Conservation (phyloP, 1,284 basidiomycete genomes). For the Puccinia triticina region DNA sequence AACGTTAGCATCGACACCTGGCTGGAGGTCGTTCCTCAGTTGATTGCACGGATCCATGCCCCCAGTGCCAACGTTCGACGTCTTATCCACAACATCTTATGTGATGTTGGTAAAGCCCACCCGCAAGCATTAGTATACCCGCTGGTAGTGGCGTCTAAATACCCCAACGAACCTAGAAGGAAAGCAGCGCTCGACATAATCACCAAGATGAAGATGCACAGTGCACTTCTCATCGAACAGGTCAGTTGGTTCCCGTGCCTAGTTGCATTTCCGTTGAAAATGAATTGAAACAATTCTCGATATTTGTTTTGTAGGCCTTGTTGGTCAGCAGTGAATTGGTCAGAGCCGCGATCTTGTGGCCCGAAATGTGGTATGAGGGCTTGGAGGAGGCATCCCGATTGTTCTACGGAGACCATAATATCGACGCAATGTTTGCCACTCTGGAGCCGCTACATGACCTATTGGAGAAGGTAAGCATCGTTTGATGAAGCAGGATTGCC, state of each 20-base stretch:
- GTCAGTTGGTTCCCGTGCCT: slow-evolving; percentile 60
- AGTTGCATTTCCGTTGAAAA: not conserved
- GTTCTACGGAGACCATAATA: slow-evolving; percentile 97
- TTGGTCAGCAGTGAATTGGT: slow-evolving; percentile 94
- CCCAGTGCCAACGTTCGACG: slow-evolving; percentile 83
- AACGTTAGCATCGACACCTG: slow-evolving; percentile 95
- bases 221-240: slow-evolving; percentile 84
- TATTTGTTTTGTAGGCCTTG: slow-evolving; percentile 70
- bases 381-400: slow-evolving; percentile 95
- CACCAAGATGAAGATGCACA: slow-evolving; percentile 92
- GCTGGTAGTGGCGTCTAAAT: slow-evolving; percentile 96
- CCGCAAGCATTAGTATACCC: slow-evolving; percentile 98
- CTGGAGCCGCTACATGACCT: slow-evolving; percentile 92
- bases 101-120: slow-evolving; percentile 91
- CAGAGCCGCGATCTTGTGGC: slow-evolving; percentile 97
- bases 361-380: slow-evolving; percentile 98
- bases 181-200: slow-evolving; percentile 86
- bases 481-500: too few relatives aligned
- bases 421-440: slow-evolving; percentile 96
- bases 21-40: slow-evolving; percentile 98
- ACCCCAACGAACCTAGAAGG: slow-evolving; percentile 79
- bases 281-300: not conserved
- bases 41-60: slow-evolving; percentile 97
- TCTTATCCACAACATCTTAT: slow-evolving; percentile 86
- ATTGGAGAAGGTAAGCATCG: slow-evolving; percentile 74